Evolutionary conservation across 2,329 filamentous ascomycete species (phyloP), one percentile per base, ranked within the genome.

Genomic region (Chrysoporthe austroafricana): DNA sequence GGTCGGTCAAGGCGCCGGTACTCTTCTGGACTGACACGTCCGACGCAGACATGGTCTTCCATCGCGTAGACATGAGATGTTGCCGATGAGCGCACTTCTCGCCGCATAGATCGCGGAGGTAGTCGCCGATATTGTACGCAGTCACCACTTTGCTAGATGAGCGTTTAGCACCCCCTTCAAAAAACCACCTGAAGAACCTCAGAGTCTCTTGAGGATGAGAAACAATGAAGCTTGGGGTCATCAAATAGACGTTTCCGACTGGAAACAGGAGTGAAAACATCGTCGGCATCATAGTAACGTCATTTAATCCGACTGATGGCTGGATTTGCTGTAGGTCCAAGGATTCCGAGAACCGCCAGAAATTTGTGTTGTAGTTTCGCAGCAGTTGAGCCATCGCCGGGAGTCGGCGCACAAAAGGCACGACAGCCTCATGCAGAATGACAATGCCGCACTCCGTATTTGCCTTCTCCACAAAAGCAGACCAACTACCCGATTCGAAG

Each of bases 161-260:
- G 50, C 9, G 72, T 69, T 68, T 72, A 71, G 42, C 16, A 64
- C 59, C 73, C 61, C 70, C 68, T 65, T 66, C 66, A 4, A 76
- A 48, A 59, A 79, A 83, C 82, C 82, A 85, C 4, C 76, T 71
- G 4, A 86, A 66, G 32, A 85, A 73, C 0, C 75, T 71, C 42
- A 74, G 75, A 1, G 81, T 73, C 34, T 73, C 77, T 3, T 72
- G 71, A 1, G 84, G 83, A 62, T 85, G 81, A 0, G 82, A 79
- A 13, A 84, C 74, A 1, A 82, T 73, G 61, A 86, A 85, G 70
- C 83, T 85, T 4, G 84, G 84, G 0, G 83, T 85, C 3, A 86
- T 72, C 0, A 85, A 71, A n/a, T 85, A 77, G 4, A 77, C 81
- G 7, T 78, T 76, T 0, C 83, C 82, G 32, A 76, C 73, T 2